Evolutionary conservation across 2,329 filamentous ascomycete species (phyloP), one percentile per base, ranked within the genome.

Genomic region (Cordyceps pruinosa): DNA sequence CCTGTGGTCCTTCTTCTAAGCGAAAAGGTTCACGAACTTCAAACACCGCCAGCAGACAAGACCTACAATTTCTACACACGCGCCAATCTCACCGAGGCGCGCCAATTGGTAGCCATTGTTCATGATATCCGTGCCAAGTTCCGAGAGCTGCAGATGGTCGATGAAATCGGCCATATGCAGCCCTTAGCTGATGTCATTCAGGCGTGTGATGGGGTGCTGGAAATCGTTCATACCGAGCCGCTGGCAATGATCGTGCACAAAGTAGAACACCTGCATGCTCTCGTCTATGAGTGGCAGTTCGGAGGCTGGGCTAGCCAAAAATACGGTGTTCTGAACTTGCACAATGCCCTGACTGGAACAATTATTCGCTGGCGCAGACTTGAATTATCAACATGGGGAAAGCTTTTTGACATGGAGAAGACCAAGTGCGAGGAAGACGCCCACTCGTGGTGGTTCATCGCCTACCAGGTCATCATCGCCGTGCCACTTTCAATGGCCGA

Each of bases 401-500:
- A 87, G 42, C 73, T 99, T 3, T 87, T 99, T 59, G 90, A 96
- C 63, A 84, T 89, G 69, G 94, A 99, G 70, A 80, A 85, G 37
- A 79, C 83, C 54, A 90, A 88, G 65, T 91, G 86, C 64, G 77
- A 86, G 23, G 82, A 89, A 49, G 87, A 90, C 66, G 91, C 93
- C 2, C 86, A 85, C 64, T 87, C 88, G 17, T 99, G 94, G 94
- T 99, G 92, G 87, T 99, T 97, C 65, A 81, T 97, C 59, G 91
- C 93, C 1, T 99, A 97, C 66, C 90, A 97, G 70, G 90, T 87
- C 5, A 83, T 96, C 42, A 81, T 99, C 63, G 87, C 85, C 3
- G 87, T 86, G 10, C 88, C 92, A 0, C 76, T 89, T 55, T 80
- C 83, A 21, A 79, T 93, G 59, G 75, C 81, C 1, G 78, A 83